Percentiles rank a stretch among this genome's conserved stretches.
These are phyloP conservation scores for Amanita fuliginea DNA, from an alignment of 768 basidiomycete genomes.

Conservation along the genomic window DNA sequence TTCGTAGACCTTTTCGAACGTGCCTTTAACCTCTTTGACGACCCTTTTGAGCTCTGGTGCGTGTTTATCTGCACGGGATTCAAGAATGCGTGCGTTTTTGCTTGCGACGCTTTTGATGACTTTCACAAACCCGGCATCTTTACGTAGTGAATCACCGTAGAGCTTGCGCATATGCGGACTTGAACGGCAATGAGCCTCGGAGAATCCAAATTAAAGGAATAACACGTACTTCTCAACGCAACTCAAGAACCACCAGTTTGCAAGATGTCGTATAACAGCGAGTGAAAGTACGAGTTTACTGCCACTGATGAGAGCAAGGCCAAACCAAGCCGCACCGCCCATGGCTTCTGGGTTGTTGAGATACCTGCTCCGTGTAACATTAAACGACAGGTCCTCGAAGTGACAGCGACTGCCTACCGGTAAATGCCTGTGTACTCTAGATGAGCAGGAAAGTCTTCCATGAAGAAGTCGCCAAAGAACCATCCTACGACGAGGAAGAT, in stretches of 20 bases:
- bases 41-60: slow-evolving; percentile 71
- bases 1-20: slow-evolving; percentile 91
- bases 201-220: background rate
- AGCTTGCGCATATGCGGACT: slow-evolving; percentile 99
- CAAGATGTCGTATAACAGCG: slow-evolving; percentile 75
- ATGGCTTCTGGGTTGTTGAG: slow-evolving; percentile 94
- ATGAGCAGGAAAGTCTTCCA: slow-evolving; percentile 83
- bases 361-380: slow-evolving; percentile 37
- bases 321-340: slow-evolving; percentile 94
- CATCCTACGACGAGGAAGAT: slow-evolving; percentile 46
- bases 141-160: slow-evolving; percentile 87
- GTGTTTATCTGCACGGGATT: slow-evolving; percentile 68
- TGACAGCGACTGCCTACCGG: slow-evolving; percentile 34
- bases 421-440: slow-evolving; percentile 97
- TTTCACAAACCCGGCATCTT: slow-evolving; percentile 96
- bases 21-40: slow-evolving; percentile 85
- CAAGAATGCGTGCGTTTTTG: slow-evolving; percentile 68
- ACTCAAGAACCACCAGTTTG: slow-evolving; percentile 94
- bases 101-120: slow-evolving; percentile 92
- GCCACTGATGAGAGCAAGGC: slow-evolving; percentile 82
- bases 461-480: slow-evolving; percentile 98
- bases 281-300: slow-evolving; percentile 85
- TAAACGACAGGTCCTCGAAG: background rate
- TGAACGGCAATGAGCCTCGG: slow-evolving; percentile 1
- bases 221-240: slow-evolving; percentile 77